phyloP scores from a whole-genome alignment of 768 basidiomycete genomes.

The Boletus insuetus region DNA sequence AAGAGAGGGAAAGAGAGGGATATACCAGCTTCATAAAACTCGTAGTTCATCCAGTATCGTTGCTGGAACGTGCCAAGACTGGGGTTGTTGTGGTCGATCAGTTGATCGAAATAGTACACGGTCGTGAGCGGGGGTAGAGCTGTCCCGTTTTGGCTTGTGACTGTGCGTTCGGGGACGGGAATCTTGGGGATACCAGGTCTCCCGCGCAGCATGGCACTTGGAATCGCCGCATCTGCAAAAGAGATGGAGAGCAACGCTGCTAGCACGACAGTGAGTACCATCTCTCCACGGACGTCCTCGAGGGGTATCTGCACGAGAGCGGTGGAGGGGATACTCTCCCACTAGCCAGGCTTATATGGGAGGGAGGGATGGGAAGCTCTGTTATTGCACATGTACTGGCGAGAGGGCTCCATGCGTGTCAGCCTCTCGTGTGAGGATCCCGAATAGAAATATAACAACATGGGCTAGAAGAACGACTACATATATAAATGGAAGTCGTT shows the following conservation, averaged over 20 bases:
- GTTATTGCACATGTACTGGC: constrained; percentile 1
- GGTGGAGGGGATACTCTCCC: background rate
- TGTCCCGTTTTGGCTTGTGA: constrained; percentile 24
- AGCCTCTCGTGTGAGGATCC: background rate
- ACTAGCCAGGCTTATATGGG: constrained; percentile 4
- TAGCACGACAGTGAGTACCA: constrained; percentile 10
- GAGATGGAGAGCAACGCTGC: constrained; percentile 8
- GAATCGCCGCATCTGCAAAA: constrained; percentile 19
- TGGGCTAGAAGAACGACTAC: too few species aligned
- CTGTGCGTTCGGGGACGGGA: constrained; percentile 2
- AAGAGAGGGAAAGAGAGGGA: background rate
- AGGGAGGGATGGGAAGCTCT: constrained; percentile 4
- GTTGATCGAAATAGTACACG: constrained; percentile 31
- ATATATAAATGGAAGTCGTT: background rate
- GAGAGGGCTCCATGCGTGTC: constrained; percentile 1
- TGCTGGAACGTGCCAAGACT: constrained; percentile 76
- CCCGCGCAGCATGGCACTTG: constrained; percentile 20
- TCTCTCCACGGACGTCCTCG: background rate
- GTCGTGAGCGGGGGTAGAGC: constrained; percentile 25
- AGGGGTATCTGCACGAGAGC: background rate
- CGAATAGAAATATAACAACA: background rate
- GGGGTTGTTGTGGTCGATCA: constrained; percentile 51
- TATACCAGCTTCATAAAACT: constrained; percentile 58
- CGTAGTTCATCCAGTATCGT: constrained; percentile 66
- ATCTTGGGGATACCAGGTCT: constrained; percentile 15